phyloP scores from a whole-genome alignment of 257 asterid species.

The Dorcoceras hygrometricum region DNA sequence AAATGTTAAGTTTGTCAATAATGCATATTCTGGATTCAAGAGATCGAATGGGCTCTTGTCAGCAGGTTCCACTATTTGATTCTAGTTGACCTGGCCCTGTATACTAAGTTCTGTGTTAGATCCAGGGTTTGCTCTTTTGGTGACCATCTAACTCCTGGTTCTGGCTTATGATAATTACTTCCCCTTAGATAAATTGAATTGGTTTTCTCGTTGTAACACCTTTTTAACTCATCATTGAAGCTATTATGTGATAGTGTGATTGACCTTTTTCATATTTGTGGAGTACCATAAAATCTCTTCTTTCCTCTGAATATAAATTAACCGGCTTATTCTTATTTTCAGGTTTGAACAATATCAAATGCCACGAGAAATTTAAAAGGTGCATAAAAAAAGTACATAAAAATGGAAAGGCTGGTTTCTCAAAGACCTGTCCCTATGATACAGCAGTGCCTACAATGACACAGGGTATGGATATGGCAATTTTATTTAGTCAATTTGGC shows the following conservation, averaged over 20 bases:
- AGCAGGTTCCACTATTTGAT: too few relatives aligned
- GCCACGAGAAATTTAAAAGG: constrained; percentile 83
- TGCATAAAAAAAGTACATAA: constrained; percentile 75
- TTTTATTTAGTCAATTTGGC: constrained; percentile 70
- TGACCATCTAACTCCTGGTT: too few relatives aligned
- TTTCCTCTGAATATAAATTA: neutral
- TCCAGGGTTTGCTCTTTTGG: too few relatives aligned
- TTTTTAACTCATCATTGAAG: too few relatives aligned
- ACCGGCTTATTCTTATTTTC: constrained; percentile 19
- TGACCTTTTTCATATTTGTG: neutral
- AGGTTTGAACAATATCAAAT: constrained; percentile 69
- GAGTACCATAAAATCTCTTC: neutral
- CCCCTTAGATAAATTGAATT: neutral
- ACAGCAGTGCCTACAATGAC: constrained; percentile 81
- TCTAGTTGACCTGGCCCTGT: too few relatives aligned
- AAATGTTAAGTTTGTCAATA: too few relatives aligned
- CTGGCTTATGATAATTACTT: too few relatives aligned
- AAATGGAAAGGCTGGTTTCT: constrained; percentile 75
- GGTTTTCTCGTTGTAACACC: neutral
- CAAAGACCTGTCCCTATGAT: constrained; percentile 60
- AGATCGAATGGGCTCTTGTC: too few relatives aligned
- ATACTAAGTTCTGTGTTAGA: too few relatives aligned
- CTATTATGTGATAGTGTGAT: neutral
- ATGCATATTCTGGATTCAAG: too few relatives aligned
- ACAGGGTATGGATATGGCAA: constrained; percentile 88